A percentile compares a stretch with the other conserved stretches of the same genome.
These are phyloP conservation scores for Ophiosphaerella herpotricha DNA, from an alignment of 2,329 filamentous ascomycete genomes.

Conservation along the genomic window DNA sequence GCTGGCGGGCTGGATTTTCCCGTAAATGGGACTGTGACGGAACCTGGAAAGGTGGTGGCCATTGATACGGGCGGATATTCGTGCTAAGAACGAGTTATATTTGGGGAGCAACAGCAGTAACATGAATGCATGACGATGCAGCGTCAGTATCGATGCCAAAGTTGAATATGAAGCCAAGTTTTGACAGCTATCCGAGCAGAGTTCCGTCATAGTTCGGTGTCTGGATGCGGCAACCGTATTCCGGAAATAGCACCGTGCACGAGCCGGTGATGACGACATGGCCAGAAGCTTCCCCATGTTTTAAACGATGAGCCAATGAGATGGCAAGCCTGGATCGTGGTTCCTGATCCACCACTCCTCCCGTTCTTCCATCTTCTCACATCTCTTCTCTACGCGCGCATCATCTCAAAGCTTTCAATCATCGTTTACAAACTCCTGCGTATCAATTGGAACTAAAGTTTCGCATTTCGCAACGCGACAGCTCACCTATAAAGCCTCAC, in stretches of 20 bases:
- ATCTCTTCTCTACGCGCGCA: slow-evolving; percentile 27
- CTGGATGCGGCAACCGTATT: neutral
- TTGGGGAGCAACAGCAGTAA: too few relatives aligned
- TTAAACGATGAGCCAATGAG: slow-evolving; percentile 27
- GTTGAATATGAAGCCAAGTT: too few relatives aligned
- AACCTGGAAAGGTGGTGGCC: slow-evolving; percentile 9
- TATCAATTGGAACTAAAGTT: slow-evolving; percentile 27
- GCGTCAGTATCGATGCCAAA: too few relatives aligned
- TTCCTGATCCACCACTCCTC: slow-evolving; percentile 34
- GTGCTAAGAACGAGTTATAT: neutral
- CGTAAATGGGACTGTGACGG: slow-evolving; percentile 10
- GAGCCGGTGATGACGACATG: slow-evolving; percentile 34
- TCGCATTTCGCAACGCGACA: slow-evolving; percentile 26
- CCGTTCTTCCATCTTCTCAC: slow-evolving; percentile 23
- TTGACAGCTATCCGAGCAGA: too few relatives aligned
- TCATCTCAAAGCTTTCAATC: slow-evolving; percentile 20
- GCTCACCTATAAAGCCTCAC: slow-evolving; percentile 29
- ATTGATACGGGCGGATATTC: slow-evolving; percentile 5
- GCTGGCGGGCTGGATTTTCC: slow-evolving; percentile 8
- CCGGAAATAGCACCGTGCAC: slow-evolving; percentile 17
- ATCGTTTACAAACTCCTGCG: slow-evolving; percentile 19
- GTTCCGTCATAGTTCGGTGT: too few relatives aligned
- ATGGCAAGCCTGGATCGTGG: slow-evolving; percentile 30
- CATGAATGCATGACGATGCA: too few relatives aligned
- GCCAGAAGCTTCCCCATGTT: slow-evolving; percentile 30